Conservation (phyloP, 352 stramenopile genomes). For the Pythium angustatum region DNA sequence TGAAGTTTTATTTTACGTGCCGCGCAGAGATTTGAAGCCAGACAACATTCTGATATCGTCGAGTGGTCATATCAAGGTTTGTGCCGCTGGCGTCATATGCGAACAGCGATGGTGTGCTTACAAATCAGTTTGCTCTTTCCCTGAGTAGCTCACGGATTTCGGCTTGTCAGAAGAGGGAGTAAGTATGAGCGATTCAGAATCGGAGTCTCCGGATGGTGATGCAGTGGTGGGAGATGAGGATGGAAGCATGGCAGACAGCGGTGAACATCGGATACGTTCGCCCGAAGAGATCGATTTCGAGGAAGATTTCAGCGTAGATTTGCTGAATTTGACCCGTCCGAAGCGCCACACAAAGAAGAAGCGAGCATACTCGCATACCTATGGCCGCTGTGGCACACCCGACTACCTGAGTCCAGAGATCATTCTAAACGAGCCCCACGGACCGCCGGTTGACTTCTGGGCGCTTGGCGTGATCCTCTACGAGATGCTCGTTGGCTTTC, state of each 20-base stretch:
- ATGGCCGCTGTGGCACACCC: slow-evolving; percentile 80
- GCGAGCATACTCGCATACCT: slow-evolving; percentile 48
- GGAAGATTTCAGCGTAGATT: slow-evolving; percentile 28
- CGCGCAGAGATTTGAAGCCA: slow-evolving; percentile 88
- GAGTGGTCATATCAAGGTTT: slow-evolving; percentile 86
- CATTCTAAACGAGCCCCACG: slow-evolving; percentile 67
- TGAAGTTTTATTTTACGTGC: slow-evolving; percentile 4
- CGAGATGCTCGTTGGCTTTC: slow-evolving; percentile 88
- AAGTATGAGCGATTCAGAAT: slow-evolving; percentile 44
- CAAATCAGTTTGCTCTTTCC: no score
- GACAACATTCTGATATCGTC: slow-evolving; percentile 91
- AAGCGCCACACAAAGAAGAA: slow-evolving; percentile 43
- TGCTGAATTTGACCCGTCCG: slow-evolving; percentile 15
- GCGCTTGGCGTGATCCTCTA: slow-evolving; percentile 91
- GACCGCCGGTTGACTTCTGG: slow-evolving; percentile 87
- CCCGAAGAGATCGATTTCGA: slow-evolving; percentile 29
- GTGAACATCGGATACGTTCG: slow-evolving; percentile 10
- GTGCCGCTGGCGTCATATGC: no score
- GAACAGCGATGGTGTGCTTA: no score
- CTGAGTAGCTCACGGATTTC: slow-evolving; percentile 81
- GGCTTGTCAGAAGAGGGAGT: slow-evolving; percentile 83
- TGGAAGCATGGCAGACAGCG: neutral
- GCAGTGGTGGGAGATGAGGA: slow-evolving; percentile 25
- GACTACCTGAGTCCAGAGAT: slow-evolving; percentile 91
- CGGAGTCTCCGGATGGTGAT: slow-evolving; percentile 22